Conservation (phyloP, 1,284 basidiomycete genomes). For the Cronartium quercuum region DNA sequence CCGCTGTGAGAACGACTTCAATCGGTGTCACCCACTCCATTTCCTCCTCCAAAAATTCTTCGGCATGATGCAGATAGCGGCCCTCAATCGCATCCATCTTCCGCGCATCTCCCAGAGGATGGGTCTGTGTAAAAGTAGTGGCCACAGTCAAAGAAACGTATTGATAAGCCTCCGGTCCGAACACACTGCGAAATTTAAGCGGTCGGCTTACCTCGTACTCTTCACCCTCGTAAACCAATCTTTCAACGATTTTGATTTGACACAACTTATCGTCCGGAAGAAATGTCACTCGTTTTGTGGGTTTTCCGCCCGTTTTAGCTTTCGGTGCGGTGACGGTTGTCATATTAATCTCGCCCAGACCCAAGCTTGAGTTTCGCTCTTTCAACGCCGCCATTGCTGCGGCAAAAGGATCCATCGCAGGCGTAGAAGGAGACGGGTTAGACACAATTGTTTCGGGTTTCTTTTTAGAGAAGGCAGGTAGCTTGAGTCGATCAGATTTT, state of each 20-base stretch:
- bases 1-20: constrained; percentile 31
- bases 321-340: not conserved
- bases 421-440: not conserved
- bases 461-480: constrained; percentile 36
- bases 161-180: not conserved
- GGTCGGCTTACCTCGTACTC: constrained; percentile 27
- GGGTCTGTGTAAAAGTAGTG: constrained; percentile 9
- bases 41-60: constrained; percentile 37
- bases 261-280: constrained; percentile 25
- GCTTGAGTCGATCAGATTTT: constrained; percentile 22
- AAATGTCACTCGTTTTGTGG: constrained; percentile 24
- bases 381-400: constrained; percentile 27
- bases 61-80: constrained; percentile 29
- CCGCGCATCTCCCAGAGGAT: constrained; percentile 36
- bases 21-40: constrained; percentile 33
- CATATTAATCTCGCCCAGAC: not conserved
- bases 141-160: not conserved
- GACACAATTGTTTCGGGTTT: not conserved
- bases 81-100: constrained; percentile 38
- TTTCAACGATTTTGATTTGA: constrained; percentile 38
- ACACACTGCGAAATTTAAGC: not conserved
- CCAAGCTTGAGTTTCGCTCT: not conserved
- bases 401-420: constrained; percentile 16
- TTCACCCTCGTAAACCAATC: constrained; percentile 37
- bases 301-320: not conserved